Base-by-base conservation (phyloP, 768 basidiomycete genomes). In the Lactifluus subvellereus region DNA sequence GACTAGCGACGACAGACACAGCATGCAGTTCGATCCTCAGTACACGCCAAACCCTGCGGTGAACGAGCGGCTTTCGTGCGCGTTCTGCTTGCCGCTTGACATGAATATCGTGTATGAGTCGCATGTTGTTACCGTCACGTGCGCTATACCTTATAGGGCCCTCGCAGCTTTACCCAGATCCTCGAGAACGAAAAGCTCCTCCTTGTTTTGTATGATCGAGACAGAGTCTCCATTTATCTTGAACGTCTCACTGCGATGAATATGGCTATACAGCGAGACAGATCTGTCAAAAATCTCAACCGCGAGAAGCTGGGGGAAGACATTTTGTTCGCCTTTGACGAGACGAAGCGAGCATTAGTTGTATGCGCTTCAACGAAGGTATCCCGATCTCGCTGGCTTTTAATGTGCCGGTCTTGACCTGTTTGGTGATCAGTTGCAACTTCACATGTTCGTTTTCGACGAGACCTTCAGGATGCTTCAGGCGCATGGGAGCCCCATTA, bases 271-370 rank as follows among this genome's bases (percentile, higher is more conserved):
- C 13, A 6, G 30, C 56, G 42, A 2, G 33, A 10, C 0, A 56
- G 35, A 6, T 1, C 33, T 4, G 57, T 48, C 30, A 59, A 67
- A 56, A 37, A 20, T 0, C 68, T 84, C 18, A 72, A 77, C 55
- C 75, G 74, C 8, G 75, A 79, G 57, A 82, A 78, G 66, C 73
- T 83, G 9, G 84, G 80, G 0, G 70, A 74, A 2, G 72, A 78
- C 7, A 74, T 76, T 45, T 13, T 80, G 9, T 56, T 85, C 4
- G 75, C 84, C 0, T 84, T 77, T 60, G 83, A 86, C 48, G 84
- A 86, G 66, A 67, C 72, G 10, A 81, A 78, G 65, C 76, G 79
- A 1, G 77, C 79, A 71, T 67, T 86, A 20, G 76, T 76, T 0
- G 62, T 85, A 0, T 79, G 81, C 59, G 73, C 77, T 5, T 69